These are phyloP conservation scores for Malania oleifera DNA, from an alignment of 164 flowering plant genomes.

Conservation along the genomic window DNA sequence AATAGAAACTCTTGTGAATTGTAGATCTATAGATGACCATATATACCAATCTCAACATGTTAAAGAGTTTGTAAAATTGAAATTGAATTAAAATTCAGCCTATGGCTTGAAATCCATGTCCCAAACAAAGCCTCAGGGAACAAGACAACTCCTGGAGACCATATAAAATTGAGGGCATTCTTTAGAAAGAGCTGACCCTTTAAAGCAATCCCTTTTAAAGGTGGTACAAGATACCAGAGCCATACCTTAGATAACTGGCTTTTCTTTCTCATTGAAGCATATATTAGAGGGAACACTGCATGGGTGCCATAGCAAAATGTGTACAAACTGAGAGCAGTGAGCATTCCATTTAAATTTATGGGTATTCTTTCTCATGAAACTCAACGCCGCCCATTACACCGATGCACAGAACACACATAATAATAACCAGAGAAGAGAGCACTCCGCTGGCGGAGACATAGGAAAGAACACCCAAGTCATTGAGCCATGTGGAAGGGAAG, in stretches of 20 bases:
- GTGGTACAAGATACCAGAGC: no score
- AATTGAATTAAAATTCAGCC: no score
- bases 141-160: no score
- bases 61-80: no score
- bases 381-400: slow-evolving; percentile 7
- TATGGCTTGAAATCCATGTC: no score
- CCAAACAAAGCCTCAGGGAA: no score
- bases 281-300: slow-evolving; percentile 25
- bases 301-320: slow-evolving; percentile 21
- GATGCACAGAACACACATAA: slow-evolving; percentile 6
- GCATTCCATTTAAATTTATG: slow-evolving; percentile 15
- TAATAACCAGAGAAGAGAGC: slow-evolving; percentile 4
- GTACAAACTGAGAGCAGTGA: slow-evolving; percentile 14
- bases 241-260: slow-evolving; percentile 14
- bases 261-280: slow-evolving; percentile 23
- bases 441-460: slow-evolving; percentile 21
- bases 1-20: no score
- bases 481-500: slow-evolving; percentile 14
- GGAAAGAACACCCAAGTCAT: slow-evolving; percentile 9
- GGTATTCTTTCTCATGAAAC: slow-evolving; percentile 14
- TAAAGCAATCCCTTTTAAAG: no score
- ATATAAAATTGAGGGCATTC: no score
- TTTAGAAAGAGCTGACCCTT: no score
- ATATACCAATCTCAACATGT: no score
- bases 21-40: no score